Conservation (phyloP, 148 eudicot species). For the Salicornia ramosissima region DNA sequence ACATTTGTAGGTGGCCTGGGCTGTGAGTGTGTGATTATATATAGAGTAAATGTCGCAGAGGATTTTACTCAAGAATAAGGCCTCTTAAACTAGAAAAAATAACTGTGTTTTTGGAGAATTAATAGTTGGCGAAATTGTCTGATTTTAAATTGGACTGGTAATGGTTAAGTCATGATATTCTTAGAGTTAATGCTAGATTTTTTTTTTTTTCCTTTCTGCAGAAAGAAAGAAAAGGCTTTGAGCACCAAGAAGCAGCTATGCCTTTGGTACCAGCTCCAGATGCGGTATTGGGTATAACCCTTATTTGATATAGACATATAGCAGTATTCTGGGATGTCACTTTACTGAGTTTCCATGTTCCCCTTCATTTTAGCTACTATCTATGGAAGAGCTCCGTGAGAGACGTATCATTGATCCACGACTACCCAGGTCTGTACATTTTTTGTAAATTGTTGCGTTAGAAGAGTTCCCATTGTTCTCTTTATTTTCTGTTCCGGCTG, state of each 20-base stretch:
- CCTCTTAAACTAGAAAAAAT: too few relatives aligned
- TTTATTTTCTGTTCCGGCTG: background rate
- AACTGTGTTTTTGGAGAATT: too few relatives aligned
- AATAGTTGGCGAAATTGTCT: background rate
- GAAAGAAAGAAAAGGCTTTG: conserved; percentile 88
- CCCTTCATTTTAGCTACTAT: conserved; percentile 50
- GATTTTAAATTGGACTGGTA: background rate
- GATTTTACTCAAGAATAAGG: background rate
- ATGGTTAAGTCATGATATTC: background rate
- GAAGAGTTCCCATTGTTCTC: background rate
- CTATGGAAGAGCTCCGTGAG: conserved; percentile 82
- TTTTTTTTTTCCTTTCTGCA: conserved; percentile 29
- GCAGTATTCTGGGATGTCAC: background rate
- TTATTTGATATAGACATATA: conserved; percentile 10
- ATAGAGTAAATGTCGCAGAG: background rate
- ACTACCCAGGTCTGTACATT: conserved; percentile 61
- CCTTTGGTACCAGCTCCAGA: conserved; percentile 81
- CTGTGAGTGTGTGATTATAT: too few relatives aligned
- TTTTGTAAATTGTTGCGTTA: background rate
- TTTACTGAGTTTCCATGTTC: conserved; percentile 7
- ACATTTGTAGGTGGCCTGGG: too few relatives aligned
- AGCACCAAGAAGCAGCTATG: conserved; percentile 74
- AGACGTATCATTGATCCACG: conserved; percentile 84
- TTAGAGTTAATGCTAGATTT: conserved; percentile 9
- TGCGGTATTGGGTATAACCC: conserved; percentile 39